Conservation (phyloP, 805 yeast genomes). For the Kurtzmaniella cleridarum region DNA sequence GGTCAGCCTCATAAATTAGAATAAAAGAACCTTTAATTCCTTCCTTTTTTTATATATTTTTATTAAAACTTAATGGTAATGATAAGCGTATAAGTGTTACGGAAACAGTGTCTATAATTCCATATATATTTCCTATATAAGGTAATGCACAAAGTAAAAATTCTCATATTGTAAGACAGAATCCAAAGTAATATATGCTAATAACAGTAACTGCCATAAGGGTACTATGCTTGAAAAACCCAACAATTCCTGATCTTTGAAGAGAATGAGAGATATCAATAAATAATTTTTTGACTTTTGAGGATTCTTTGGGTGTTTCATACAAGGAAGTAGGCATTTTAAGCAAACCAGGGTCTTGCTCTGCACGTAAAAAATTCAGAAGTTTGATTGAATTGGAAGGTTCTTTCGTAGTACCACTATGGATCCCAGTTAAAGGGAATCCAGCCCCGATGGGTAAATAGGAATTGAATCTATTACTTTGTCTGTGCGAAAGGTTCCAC, state of each 20-base stretch:
- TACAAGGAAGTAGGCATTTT: conserved; percentile 1
- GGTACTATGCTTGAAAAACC: conserved; percentile 16
- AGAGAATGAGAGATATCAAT: conserved; percentile 1
- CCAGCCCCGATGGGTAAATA: conserved; percentile 15
- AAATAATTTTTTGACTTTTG: conserved; percentile 3
- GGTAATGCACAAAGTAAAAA: too few relatives aligned
- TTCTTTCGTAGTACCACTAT: too few relatives aligned
- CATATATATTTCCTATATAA: too few relatives aligned
- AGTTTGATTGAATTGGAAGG: conserved; percentile 20
- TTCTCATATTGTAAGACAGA: conserved; percentile 15
- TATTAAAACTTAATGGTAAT: too few relatives aligned
- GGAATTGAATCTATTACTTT: conserved; percentile 20
- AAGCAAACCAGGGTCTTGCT: conserved; percentile 16
- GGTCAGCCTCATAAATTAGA: too few relatives aligned
- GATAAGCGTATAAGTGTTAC: too few relatives aligned
- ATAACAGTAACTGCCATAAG: conserved; percentile 15
- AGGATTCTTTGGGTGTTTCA: conserved; percentile 1
- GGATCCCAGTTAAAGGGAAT: conserved; percentile 6
- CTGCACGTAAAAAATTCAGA: conserved; percentile 24
- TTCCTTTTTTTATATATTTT: too few relatives aligned
- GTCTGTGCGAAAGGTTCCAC: conserved; percentile 25
- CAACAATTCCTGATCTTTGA: conserved; percentile 1
- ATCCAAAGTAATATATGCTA: conserved; percentile 15
- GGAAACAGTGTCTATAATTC: too few relatives aligned
- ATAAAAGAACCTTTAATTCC: too few relatives aligned